Base-by-base conservation (phyloP, 352 stramenopile species). In the Globisporangium polare region DNA sequence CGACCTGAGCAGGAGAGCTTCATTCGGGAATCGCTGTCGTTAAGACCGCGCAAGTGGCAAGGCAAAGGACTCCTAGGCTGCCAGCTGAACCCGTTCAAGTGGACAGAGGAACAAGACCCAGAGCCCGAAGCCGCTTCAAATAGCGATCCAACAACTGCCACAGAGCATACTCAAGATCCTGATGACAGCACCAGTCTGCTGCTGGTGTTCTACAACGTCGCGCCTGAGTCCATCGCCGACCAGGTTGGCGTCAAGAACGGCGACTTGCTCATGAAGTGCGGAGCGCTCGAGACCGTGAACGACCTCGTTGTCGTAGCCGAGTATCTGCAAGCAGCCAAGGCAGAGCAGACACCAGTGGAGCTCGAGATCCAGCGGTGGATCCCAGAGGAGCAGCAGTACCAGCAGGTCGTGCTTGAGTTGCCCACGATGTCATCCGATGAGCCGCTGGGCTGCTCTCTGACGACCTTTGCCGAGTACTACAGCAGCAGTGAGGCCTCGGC, bases 61-160 rank as follows among this genome's bases (percentile, higher is more conserved):
- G 80, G 78, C 17, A 90, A 88, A 60, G 80, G 80, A 0, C 60
- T 90, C 2, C 71, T 90, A 2, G 80, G 80, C 0, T 90, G 78
- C 39, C 76, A 90, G 45, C 54, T 90, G 4, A 79, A 73, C 51
- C 78, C 80, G 27, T 88, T 81, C 64, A 84, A 88, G 50, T 85
- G 78, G 77, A 37, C 72, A 2, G 41, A 57, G 4, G 39, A 68
- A 5, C 7, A 35, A 3, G 51, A 68, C 10, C 6, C 42, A 33
- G 51, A 54, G 24, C 1, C 17, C 27, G 20, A 57, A 20, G 35
- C 46, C 27, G 29, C 55, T 17, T 24, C 18, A 26, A 46, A 20
- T 4, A 15, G 12, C 22, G 47, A 33, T 22, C 24, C 24, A 53
- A 5, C 2, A 22, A 18, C 26, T 10, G n/a, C 12, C 6, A 20